These are phyloP conservation scores for Chaetoceros muelleri DNA, from an alignment of 108 stramenopile species.

Conservation along the genomic window DNA sequence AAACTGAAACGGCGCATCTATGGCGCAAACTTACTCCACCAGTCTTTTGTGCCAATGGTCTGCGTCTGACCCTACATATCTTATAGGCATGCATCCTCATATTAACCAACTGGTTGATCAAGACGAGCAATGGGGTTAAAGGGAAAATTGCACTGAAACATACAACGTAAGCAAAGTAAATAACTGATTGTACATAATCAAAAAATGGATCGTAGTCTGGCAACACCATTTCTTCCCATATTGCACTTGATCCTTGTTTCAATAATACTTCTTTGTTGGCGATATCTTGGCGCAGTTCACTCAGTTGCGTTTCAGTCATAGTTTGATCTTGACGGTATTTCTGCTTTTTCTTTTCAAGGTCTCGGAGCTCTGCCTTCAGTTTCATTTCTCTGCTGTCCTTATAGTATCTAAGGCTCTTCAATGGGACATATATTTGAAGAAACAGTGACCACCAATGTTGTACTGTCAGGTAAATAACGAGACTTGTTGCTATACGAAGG, in stretches of 20 bases:
- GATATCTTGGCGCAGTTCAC: conserved; percentile 29
- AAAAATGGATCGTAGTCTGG: conserved; percentile 86
- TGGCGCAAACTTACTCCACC: conserved; percentile 28
- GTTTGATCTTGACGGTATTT: conserved; percentile 13
- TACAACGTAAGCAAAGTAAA: conserved; percentile 91
- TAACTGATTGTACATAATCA: conserved; percentile 85
- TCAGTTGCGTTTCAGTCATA: conserved; percentile 17
- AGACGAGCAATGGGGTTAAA: conserved; percentile 83
- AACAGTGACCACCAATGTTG: conserved; percentile 80
- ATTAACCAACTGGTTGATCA: conserved; percentile 88
- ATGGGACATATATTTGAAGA: conserved; percentile 72
- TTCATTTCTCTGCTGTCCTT: conserved; percentile 27
- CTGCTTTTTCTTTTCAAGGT: conserved; percentile 24
- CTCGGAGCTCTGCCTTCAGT: conserved; percentile 38
- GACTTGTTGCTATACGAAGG: conserved; percentile 65
- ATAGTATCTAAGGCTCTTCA: conserved; percentile 56
- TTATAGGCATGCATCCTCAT: conserved; percentile 96
- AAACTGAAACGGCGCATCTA: neutral
- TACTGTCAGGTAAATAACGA: conserved; percentile 75
- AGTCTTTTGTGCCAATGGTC: conserved; percentile 84
- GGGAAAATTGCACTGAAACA: conserved; percentile 95
- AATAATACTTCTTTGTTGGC: conserved; percentile 70
- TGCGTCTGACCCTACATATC: conserved; percentile 79
- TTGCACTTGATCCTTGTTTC: conserved; percentile 75
- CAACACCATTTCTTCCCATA: conserved; percentile 77